These are phyloP conservation scores for Dothideomycetes sp. DNA, from an alignment of 2,329 filamentous ascomycete genomes.

Conservation along the genomic window DNA sequence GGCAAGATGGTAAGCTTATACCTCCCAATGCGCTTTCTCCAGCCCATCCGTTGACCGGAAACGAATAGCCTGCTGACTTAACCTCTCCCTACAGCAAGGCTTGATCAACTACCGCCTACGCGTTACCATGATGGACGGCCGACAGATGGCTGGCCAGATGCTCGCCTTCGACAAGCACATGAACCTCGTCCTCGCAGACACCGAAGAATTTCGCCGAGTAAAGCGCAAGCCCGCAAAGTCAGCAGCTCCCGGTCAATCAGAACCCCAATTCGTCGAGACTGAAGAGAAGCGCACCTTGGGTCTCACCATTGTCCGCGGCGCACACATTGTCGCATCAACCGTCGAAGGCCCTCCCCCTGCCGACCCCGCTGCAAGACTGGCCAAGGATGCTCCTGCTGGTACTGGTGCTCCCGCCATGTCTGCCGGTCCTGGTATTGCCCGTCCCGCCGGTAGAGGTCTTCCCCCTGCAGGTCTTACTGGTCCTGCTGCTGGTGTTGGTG, in stretches of 20 bases:
- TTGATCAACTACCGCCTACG: conserved; percentile 99
- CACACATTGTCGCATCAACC: conserved; percentile 87
- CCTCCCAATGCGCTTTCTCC: conserved; percentile 7
- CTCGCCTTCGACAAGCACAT: conserved; percentile 99
- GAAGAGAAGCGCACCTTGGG: conserved; percentile 98
- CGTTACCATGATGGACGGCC: conserved; percentile 86
- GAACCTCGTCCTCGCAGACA: conserved; percentile 97
- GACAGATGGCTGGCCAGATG: conserved; percentile 97
- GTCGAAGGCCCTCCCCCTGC: conserved; percentile 93
- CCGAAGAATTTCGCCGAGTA: conserved; percentile 90
- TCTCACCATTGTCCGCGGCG: conserved; percentile 86
- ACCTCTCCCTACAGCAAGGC: conserved; percentile 52
- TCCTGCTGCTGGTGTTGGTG: conserved; percentile 79
- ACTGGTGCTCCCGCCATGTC: conserved; percentile 57
- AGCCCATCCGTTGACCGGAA: conserved; percentile 29
- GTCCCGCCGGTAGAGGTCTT: conserved; percentile 78
- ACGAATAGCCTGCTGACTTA: conserved; percentile 34
- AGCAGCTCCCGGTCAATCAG: conserved; percentile 53
- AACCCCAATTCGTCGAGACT: conserved; percentile 63
- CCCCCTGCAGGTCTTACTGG: conserved; percentile 72
- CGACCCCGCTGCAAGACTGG: conserved; percentile 82
- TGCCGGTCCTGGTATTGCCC: conserved; percentile 79
- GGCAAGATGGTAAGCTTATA: conserved; percentile 88
- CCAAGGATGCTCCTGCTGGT: conserved; percentile 53
- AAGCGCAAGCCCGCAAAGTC: conserved; percentile 75